These are phyloP conservation scores for Cercospora nicotianae DNA, from an alignment of 2,329 filamentous ascomycete species.

Conservation along the genomic window DNA sequence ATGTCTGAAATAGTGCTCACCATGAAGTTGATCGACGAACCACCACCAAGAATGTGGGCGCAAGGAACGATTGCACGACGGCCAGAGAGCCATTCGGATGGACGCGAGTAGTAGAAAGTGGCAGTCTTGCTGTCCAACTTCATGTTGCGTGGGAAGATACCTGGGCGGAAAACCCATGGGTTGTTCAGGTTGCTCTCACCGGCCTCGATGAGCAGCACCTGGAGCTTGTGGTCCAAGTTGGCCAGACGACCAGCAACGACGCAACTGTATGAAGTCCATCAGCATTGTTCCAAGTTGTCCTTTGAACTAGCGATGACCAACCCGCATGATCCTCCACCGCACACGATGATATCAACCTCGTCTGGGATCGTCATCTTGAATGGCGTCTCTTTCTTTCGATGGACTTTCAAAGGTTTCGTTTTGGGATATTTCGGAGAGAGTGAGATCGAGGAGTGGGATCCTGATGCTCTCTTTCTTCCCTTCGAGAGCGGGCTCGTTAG, in stretches of 20 bases:
- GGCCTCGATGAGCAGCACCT: slow-evolving; percentile 68
- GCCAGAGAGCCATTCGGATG: slow-evolving; percentile 70
- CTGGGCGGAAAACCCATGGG: slow-evolving; percentile 73
- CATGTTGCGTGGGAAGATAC: slow-evolving; percentile 76
- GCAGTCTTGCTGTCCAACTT: slow-evolving; percentile 78
- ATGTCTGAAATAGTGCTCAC: slow-evolving; percentile 41
- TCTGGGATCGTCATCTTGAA: slow-evolving; percentile 64
- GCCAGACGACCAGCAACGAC: slow-evolving; percentile 61
- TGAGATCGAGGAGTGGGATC: slow-evolving; percentile 21
- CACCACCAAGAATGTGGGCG: slow-evolving; percentile 65
- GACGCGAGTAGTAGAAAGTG: slow-evolving; percentile 76
- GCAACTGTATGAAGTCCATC: slow-evolving; percentile 42
- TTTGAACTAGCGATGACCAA: slow-evolving; percentile 37
- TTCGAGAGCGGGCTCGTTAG: slow-evolving; percentile 12
- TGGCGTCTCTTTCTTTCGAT: slow-evolving; percentile 12
- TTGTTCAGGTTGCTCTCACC: slow-evolving; percentile 76
- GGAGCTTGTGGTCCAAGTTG: slow-evolving; percentile 72
- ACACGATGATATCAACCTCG: slow-evolving; percentile 79
- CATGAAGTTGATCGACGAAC: slow-evolving; percentile 75
- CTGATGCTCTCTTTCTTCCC: slow-evolving; percentile 14
- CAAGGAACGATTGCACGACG: slow-evolving; percentile 72
- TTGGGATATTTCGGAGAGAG: slow-evolving; percentile 3
- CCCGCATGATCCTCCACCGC: slow-evolving; percentile 70
- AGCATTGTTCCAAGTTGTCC: slow-evolving; percentile 14
- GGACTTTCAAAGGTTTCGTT: slow-evolving; percentile 11